These are phyloP conservation scores for Lachancea cidri DNA, from an alignment of 805 yeast genomes.

Conservation along the genomic window DNA sequence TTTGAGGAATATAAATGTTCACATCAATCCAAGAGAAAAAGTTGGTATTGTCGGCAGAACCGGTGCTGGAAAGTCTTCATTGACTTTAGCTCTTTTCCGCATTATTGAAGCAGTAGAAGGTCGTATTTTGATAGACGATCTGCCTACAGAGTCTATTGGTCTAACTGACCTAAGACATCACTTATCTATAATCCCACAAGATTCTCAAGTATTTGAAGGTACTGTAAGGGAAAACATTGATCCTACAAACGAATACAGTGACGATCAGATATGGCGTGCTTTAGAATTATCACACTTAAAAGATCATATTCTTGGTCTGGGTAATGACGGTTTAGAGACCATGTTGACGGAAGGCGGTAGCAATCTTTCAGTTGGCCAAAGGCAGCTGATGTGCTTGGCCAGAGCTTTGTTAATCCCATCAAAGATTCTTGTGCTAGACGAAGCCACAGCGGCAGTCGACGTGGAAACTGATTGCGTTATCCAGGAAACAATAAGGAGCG, in stretches of 20 bases:
- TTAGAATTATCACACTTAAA: conserved; percentile 75
- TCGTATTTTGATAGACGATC: conserved; percentile 64
- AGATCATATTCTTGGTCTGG: conserved; percentile 52
- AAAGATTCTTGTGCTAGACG: conserved; percentile 67
- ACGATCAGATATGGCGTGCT: conserved; percentile 79
- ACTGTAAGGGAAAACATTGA: conserved; percentile 81
- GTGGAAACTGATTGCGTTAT: conserved; percentile 75
- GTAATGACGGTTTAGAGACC: conserved; percentile 50
- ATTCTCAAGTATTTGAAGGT: conserved; percentile 88
- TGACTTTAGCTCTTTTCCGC: conserved; percentile 79
- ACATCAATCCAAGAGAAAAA: conserved; percentile 71
- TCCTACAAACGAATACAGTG: conserved; percentile 63
- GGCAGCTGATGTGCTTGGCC: conserved; percentile 77
- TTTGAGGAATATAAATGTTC: conserved; percentile 58
- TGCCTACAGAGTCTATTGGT: conserved; percentile 65
- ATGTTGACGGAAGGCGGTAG: conserved; percentile 61
- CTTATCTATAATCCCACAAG: conserved; percentile 87
- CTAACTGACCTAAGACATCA: conserved; percentile 70
- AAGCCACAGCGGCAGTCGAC: conserved; percentile 87
- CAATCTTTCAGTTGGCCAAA: conserved; percentile 71
- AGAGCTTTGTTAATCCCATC: conserved; percentile 65
- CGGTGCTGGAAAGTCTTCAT: conserved; percentile 91
- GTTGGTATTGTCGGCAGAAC: conserved; percentile 96
- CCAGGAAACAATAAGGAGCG: conserved; percentile 72
- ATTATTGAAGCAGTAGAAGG: conserved; percentile 75